Evolutionary conservation across 31 red algal genomes (phyloP), one percentile per base, ranked within the genome.

Genomic region (Porphyra umbilicalis): DNA sequence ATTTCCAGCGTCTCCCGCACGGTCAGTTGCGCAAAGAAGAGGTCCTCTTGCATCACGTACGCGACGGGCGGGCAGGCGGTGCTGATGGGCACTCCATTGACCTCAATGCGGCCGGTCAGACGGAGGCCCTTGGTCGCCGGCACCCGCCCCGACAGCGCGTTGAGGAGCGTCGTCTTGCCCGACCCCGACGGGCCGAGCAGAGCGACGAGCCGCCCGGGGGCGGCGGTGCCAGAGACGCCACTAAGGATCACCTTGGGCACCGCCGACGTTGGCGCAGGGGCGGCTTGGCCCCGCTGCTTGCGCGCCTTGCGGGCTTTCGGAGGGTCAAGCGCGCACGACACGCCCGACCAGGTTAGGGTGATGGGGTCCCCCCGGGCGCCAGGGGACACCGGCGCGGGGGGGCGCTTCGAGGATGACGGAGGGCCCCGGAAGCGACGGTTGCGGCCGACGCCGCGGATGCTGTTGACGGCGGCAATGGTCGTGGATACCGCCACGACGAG

Each of bases 151-250:
- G 97, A 85, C 36, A 99, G 76, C 25, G 94, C 84, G 79, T 96
- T 96, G 29, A 99, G 85, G 42, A 99, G 81, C n/a, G 94, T 99
- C 33, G 94, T 96, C 77, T 99, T 99, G 38, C 97, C 97, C 6
- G 88, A 82, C 14, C 97, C 97, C 40, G 88, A 89, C 36, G 94
- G 94, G 14, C 97, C 97, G 32, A 96, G 80, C 36, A 99, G 83
- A 37, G 94, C 97, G 9, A 96, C 74, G 35, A 99, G 75, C 76
- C 93, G 83, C 30, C 97, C 97, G 4, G 97, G 92, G 15, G 68
- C 44, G 3, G 91, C 97, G 57, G 38, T 33, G 31, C 97, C 97
- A 36, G 85, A 92, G 35, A 92, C 92, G 18, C 81, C 77, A 34
- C 92, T 77, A 35, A 94, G 92, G 81, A 94, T 80, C 25, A 71